Conservation (phyloP, 352 stramenopile species). For the Phytophthora litchii region DNA sequence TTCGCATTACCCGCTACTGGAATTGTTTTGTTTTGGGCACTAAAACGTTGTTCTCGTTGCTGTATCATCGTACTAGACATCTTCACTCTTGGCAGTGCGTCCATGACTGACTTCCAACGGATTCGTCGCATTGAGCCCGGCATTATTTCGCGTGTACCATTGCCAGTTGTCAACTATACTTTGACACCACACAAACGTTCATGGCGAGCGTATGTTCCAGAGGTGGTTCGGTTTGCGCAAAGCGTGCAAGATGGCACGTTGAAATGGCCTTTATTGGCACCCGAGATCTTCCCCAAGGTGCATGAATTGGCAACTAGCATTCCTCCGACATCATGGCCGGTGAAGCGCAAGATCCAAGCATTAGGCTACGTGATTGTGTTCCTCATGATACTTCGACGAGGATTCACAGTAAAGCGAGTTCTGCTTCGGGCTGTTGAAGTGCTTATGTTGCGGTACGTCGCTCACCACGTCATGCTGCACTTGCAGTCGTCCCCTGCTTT, state of each 20-base stretch:
- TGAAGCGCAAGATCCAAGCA: constrained; percentile 52
- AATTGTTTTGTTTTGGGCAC: too few relatives aligned
- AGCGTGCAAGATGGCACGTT: constrained; percentile 61
- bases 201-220: constrained; percentile 50
- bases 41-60: too few relatives aligned
- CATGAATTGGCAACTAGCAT: constrained; percentile 43
- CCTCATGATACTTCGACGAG: constrained; percentile 59
- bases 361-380: constrained; percentile 61
- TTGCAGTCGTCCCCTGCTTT: constrained; percentile 43
- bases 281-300: constrained; percentile 54
- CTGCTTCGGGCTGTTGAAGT: constrained; percentile 62
- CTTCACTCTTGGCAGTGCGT: constrained; percentile 75
- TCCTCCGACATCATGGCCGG: constrained; percentile 39
- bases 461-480: constrained; percentile 56
- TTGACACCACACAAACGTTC: constrained; percentile 53
- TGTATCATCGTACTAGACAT: constrained; percentile 45
- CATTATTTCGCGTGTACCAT: constrained; percentile 51
- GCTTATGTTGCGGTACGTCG: constrained; percentile 60
- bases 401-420: constrained; percentile 49
- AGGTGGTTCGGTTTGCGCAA: constrained; percentile 57
- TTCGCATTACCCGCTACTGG: constrained; percentile 1
- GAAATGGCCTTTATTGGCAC: constrained; percentile 58
- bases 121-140: constrained; percentile 51
- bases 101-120: constrained; percentile 69
- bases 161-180: constrained; percentile 73